These are phyloP conservation scores for Crithidia expoeki DNA, from an alignment of 208 protist species.

Conservation along the genomic window DNA sequence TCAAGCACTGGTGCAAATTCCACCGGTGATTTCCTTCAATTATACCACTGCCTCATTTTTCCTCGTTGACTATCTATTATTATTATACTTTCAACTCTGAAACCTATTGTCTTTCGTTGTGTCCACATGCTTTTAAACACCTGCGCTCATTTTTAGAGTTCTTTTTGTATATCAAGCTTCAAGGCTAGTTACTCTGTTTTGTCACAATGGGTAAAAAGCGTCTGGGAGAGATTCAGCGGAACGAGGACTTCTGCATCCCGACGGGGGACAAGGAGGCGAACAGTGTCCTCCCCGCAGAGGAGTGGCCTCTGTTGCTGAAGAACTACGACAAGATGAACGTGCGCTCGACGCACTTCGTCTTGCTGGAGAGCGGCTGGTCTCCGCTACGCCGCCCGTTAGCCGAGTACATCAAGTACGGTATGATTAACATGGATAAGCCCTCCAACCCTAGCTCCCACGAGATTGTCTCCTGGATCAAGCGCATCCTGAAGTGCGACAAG, in stretches of 20 bases:
- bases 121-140: too few relatives aligned
- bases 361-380: slow-evolving; percentile 96
- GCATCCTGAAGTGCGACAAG: slow-evolving; percentile 99
- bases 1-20: too few relatives aligned
- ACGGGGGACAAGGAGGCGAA: slow-evolving; percentile 54
- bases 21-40: too few relatives aligned
- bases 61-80: too few relatives aligned
- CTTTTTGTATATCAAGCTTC: slow-evolving; percentile 7
- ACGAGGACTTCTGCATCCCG: slow-evolving; percentile 81
- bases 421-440: slow-evolving; percentile 99
- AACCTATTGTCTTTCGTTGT: too few relatives aligned
- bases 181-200: not conserved
- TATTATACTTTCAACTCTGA: too few relatives aligned
- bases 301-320: slow-evolving; percentile 99
- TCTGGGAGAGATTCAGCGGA: slow-evolving; percentile 74
- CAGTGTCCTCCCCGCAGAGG: slow-evolving; percentile 85
- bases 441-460: slow-evolving; percentile 99
- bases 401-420: slow-evolving; percentile 99
- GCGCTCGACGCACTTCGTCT: slow-evolving; percentile 97
- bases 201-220: slow-evolving; percentile 76
- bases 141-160: not conserved
- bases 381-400: slow-evolving; percentile 97
- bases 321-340: slow-evolving; percentile 99
- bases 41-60: too few relatives aligned
- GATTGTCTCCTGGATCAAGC: slow-evolving; percentile 99